Evolutionary conservation across 192 early-diverging fungal species (phyloP).

Genomic region (Coemansia sp.): DNA sequence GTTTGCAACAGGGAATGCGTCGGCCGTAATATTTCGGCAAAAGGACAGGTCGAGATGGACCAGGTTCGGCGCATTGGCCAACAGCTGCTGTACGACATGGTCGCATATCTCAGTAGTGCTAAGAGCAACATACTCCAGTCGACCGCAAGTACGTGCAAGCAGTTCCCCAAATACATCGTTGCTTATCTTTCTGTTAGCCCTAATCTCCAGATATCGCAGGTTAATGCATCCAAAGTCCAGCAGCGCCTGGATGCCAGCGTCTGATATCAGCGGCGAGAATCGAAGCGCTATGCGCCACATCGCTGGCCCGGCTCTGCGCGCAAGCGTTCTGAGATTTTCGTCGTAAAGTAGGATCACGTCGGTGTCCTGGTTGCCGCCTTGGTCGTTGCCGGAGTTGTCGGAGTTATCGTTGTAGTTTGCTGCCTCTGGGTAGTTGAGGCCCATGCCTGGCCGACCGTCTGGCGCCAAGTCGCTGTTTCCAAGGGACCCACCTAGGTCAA

Average conservation of each 20-base stretch:
- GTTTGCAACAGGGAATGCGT: conserved; percentile 31
- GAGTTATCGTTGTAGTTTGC: not conserved
- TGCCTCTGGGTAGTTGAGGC: not conserved
- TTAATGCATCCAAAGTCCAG: conserved; percentile 27
- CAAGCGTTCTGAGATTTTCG: conserved; percentile 16
- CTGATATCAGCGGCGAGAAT: conserved; percentile 22
- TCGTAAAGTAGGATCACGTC: conserved; percentile 10
- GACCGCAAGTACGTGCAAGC: conserved; percentile 5
- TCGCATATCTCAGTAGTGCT: conserved; percentile 22
- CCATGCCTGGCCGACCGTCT: not conserved
- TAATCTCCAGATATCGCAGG: conserved; percentile 30
- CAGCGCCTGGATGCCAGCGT: conserved; percentile 16
- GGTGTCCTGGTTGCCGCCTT: not conserved
- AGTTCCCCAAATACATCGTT: conserved; percentile 11
- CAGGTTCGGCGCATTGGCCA: conserved; percentile 20
- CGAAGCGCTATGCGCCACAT: conserved; percentile 21
- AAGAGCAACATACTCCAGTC: conserved; percentile 22
- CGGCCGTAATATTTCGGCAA: conserved; percentile 19
- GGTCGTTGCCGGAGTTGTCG: not conserved
- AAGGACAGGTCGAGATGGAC: conserved; percentile 27
- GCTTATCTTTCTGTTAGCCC: conserved; percentile 20
- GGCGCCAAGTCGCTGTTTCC: not conserved
- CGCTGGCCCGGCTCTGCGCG: conserved; percentile 36
- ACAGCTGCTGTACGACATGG: conserved; percentile 12
- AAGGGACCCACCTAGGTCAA: conserved; percentile 19